phyloP scores from a whole-genome alignment of 2,329 filamentous ascomycete species.

The Taxawa tesnikishii region DNA sequence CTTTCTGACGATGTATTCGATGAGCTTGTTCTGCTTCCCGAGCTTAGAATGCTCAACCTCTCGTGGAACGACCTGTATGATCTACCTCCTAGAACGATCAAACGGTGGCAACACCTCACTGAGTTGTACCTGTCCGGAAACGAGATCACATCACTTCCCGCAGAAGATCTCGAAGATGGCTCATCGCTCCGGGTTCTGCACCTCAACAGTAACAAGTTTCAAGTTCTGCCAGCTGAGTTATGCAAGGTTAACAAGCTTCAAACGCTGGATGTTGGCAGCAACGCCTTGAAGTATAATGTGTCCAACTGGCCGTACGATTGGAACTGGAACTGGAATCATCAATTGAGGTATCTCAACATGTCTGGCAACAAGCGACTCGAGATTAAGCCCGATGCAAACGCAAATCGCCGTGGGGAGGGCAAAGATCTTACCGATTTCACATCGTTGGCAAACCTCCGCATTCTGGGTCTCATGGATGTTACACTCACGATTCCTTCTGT shows the following conservation, averaged over 20 bases:
- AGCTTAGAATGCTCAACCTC: conserved; percentile 79
- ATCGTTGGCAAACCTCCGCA: conserved; percentile 67
- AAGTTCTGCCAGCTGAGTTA: conserved; percentile 87
- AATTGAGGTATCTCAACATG: conserved; percentile 86
- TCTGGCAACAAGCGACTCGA: conserved; percentile 94
- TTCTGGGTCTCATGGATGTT: conserved; percentile 94
- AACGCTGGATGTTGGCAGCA: conserved; percentile 89
- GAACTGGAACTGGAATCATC: conserved; percentile 99
- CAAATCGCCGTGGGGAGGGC: conserved; percentile 41
- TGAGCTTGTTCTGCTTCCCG: conserved; percentile 68
- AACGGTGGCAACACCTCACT: conserved; percentile 77
- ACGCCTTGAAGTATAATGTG: conserved; percentile 94
- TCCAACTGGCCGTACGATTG: conserved; percentile 98
- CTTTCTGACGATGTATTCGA: conserved; percentile 93
- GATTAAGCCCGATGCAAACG: conserved; percentile 57
- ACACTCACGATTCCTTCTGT: conserved; percentile 88
- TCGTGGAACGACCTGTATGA: conserved; percentile 94
- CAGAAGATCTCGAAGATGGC: conserved; percentile 86
- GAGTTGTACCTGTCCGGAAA: conserved; percentile 95
- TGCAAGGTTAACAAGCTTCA: conserved; percentile 87
- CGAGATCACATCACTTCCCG: conserved; percentile 78
- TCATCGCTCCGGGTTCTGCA: conserved; percentile 80
- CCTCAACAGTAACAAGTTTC: conserved; percentile 96
- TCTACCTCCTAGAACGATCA: conserved; percentile 77
- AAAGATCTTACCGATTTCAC: conserved; percentile 82